Evolutionary conservation across 495 filamentous ascomycete genomes (phyloP).

Genomic region (Penicillium waksmanii): DNA sequence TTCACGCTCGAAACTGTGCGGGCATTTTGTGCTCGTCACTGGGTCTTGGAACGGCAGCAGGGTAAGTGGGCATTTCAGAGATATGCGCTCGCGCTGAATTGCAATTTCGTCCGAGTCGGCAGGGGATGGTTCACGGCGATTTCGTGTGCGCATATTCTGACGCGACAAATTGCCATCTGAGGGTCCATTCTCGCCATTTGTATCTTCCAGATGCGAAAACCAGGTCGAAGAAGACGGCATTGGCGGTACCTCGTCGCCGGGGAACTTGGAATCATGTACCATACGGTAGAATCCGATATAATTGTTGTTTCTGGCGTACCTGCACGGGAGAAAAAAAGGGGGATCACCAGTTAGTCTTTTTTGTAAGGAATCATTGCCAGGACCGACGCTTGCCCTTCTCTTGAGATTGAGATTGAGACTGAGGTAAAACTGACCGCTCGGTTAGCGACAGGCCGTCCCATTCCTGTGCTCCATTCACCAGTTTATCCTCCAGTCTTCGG

Average conservation of each 20-base stretch:
- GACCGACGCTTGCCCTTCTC: neutral
- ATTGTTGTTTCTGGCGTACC: constrained; percentile 75
- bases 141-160: constrained; percentile 15
- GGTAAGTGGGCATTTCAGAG: constrained; percentile 81
- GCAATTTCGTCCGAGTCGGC: constrained; percentile 71
- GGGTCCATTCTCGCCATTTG: constrained; percentile 18
- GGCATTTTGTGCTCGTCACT: constrained; percentile 73
- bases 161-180: neutral
- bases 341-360: neutral
- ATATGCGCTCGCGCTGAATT: constrained; percentile 68
- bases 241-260: constrained; percentile 61
- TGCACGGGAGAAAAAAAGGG: constrained; percentile 14
- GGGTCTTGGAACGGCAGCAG: constrained; percentile 73
- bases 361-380: neutral
- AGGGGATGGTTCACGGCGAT: constrained; percentile 33
- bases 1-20: constrained; percentile 77
- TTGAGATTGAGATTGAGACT: neutral
- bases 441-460: constrained; percentile 44
- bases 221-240: constrained; percentile 72
- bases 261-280: constrained; percentile 76
- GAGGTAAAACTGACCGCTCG: constrained; percentile 32
- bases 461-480: constrained; percentile 29
- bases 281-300: constrained; percentile 78
- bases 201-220: constrained; percentile 63
- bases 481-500: constrained; percentile 31